Percentiles rank a stretch among this genome's conserved stretches.
Conservation (phyloP, 2,329 filamentous ascomycete species). For the Ceratocystis cubensis region DNA sequence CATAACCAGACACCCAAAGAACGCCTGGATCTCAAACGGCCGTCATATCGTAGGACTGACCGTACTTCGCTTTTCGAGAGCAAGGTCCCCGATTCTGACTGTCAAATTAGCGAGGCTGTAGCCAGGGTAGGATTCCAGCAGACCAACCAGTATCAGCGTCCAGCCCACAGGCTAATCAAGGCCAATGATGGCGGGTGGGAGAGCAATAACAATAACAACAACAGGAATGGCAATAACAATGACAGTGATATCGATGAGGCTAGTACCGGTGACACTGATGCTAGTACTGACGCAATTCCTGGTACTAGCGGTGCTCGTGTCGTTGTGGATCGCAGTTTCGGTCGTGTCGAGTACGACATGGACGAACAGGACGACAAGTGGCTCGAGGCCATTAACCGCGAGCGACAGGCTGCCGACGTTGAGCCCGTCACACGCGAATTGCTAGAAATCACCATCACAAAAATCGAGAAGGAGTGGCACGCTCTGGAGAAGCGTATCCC, state of each 20-base stretch:
- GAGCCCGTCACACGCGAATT: conserved; percentile 83
- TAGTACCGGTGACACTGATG: too few species aligned
- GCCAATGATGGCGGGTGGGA: conserved; percentile 47
- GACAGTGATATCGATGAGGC: background rate
- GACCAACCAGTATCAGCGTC: conserved; percentile 74
- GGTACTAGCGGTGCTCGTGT: too few species aligned
- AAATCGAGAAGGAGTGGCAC: conserved; percentile 98
- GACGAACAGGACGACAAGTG: conserved; percentile 97
- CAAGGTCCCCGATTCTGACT: conserved; percentile 69
- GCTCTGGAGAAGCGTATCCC: conserved; percentile 91
- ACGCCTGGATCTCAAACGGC: conserved; percentile 62
- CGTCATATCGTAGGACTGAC: conserved; percentile 63
- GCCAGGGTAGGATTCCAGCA: conserved; percentile 93
- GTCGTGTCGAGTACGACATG: conserved; percentile 97
- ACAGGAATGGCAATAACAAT: conserved; percentile 22
- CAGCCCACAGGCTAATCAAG: conserved; percentile 59
- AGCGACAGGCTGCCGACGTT: conserved; percentile 59
- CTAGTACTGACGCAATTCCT: too few species aligned
- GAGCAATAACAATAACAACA: conserved; percentile 34
- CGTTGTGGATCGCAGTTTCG: conserved; percentile 37
- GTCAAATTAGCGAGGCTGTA: conserved; percentile 94
- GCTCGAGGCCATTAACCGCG: conserved; percentile 71
- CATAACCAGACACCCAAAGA: conserved; percentile 71
- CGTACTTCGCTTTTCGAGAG: conserved; percentile 73
- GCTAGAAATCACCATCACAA: conserved; percentile 96